Base-by-base conservation (phyloP, 257 asterid genomes). In the Agastache rugosa region DNA sequence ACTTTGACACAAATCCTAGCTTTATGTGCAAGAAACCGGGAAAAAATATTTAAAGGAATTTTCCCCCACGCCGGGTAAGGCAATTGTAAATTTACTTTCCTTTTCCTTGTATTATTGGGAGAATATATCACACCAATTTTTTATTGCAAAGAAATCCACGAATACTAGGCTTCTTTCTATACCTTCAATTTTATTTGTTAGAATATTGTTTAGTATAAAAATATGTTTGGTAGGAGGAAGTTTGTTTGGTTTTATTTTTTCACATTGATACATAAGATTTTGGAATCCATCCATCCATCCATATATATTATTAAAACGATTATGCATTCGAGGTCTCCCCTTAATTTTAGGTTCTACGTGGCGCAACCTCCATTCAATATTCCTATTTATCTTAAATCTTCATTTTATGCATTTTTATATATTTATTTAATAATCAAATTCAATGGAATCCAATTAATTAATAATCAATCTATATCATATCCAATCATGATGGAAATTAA, bases 21-120 rank as follows among this genome's bases (percentile, higher is more conserved):
- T 80, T 72, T 72, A 29, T 34, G n/a, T 7, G 60, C 79, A 80
- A 81, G 74, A 53, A 35, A 51, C 37, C 19, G 65, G 77, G 11
- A n/a, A 2, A 29, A 20, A 29, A 8, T 42, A 27, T 35, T 6
- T 1, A 67, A 67, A 11, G 27, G 48, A 53, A 31, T 47, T 45
- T 61, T 47, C 65, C 39, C 72, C 60, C 67, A 47, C 48, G 3
- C n/a, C 54, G 70, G 70, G 50, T 59, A 59, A 60, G 47, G 65
- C 72, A 62, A 51, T 50, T 35, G 34, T 48, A 17, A 34, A 25
- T 45, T 45, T 54, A 17, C 45, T 47, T 34, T 34, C 51, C 63
- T 31, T 63, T 53, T 74, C n/a, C 22, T 51, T 62, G 65, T n/a
- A 12, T 58, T 39, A 48, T 61, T 60, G 31, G 34, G 61, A 12